Conservation (phyloP, 2,329 filamentous ascomycete species). For the Hypoxylon sp. region DNA sequence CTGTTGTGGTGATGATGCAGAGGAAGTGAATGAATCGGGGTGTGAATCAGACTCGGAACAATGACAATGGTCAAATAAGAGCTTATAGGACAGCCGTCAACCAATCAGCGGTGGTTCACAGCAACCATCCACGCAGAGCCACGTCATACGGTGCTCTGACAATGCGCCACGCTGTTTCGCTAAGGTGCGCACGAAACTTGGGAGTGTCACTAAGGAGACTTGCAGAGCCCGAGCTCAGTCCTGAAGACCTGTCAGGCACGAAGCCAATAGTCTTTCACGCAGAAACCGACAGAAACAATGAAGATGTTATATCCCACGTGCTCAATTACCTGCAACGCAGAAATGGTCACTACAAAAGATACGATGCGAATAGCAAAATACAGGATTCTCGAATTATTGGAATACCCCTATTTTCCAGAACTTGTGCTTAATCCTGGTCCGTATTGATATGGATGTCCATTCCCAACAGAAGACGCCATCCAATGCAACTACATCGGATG, state of each 20-base stretch:
- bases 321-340: background rate
- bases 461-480: background rate
- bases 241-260: background rate
- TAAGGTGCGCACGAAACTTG: conserved; percentile 33
- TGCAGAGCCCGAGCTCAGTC: conserved; percentile 1
- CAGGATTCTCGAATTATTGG: background rate
- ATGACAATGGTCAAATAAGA: conserved; percentile 33
- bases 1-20: conserved; percentile 17
- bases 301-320: background rate
- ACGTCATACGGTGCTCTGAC: conserved; percentile 29
- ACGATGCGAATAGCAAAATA: background rate
- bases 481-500: conserved; percentile 1
- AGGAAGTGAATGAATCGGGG: conserved; percentile 21
- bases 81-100: conserved; percentile 6
- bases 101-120: conserved; percentile 23
- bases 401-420: conserved; percentile 4
- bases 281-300: background rate
- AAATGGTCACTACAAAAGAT: background rate
- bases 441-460: background rate
- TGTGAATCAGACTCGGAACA: conserved; percentile 18
- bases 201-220: conserved; percentile 39
- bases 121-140: conserved; percentile 30
- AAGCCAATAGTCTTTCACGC: background rate
- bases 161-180: conserved; percentile 26
- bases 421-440: background rate